Conservation (phyloP, 2,329 filamentous ascomycete species). For the Fusarium euwallaceae region DNA sequence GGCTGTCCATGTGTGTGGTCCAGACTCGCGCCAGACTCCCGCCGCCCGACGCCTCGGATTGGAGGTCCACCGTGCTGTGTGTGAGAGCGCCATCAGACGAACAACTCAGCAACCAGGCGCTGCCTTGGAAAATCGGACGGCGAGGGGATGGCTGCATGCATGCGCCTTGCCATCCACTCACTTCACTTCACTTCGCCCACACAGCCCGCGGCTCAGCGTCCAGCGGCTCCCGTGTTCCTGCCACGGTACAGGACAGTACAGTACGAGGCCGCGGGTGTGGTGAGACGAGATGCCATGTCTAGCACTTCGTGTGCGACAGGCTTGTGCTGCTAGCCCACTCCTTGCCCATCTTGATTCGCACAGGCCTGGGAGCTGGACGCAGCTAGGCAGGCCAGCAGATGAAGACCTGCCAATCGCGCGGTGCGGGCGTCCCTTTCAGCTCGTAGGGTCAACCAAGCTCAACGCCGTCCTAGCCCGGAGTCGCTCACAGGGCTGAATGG, state of each 20-base stretch:
- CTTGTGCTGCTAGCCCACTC: constrained; percentile 35
- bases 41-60: constrained; percentile 29
- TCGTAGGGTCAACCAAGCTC: constrained; percentile 24
- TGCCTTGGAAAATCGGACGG: constrained; percentile 6
- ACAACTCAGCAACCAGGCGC: constrained; percentile 6
- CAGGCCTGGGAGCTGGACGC: constrained; percentile 34
- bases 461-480: constrained; percentile 16
- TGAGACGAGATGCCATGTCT: constrained; percentile 38
- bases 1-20: constrained; percentile 43
- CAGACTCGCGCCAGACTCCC: constrained; percentile 34
- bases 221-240: constrained; percentile 30
- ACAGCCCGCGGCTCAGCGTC: constrained; percentile 2
- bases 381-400: constrained; percentile 36
- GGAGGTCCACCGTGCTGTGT: constrained; percentile 27
- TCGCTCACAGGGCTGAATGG: constrained; percentile 44
- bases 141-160: not conserved
- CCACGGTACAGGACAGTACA: constrained; percentile 14
- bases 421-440: constrained; percentile 39
- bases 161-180: constrained; percentile 6
- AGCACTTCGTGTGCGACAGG: constrained; percentile 33
- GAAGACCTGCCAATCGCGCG: constrained; percentile 36
- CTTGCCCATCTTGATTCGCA: constrained; percentile 39
- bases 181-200: not conserved
- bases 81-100: constrained; percentile 19
- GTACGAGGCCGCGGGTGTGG: constrained; percentile 30